Evolutionary conservation across 1,284 basidiomycete genomes (phyloP).

Genomic region (Ustanciosporium gigantosporum): DNA sequence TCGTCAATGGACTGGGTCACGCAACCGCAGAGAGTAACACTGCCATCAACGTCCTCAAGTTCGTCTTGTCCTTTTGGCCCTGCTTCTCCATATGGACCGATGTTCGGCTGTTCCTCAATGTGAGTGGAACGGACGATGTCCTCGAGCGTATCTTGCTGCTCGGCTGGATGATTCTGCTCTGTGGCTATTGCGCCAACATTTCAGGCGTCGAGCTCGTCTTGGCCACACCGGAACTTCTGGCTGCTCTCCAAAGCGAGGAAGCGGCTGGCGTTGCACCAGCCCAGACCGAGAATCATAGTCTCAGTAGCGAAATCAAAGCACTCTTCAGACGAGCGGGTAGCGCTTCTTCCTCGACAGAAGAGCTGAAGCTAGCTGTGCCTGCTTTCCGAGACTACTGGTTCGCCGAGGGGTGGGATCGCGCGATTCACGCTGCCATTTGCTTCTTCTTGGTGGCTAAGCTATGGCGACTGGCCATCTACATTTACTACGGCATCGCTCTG

Average conservation of each 20-base stretch:
- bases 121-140: slow-evolving; percentile 58
- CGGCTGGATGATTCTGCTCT: slow-evolving; percentile 55
- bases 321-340: slow-evolving; percentile 10
- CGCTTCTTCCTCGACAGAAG: neutral
- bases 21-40: slow-evolving; percentile 48
- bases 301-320: slow-evolving; percentile 5
- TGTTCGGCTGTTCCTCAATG: slow-evolving; percentile 52
- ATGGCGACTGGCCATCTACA: slow-evolving; percentile 33
- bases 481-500: slow-evolving; percentile 51
- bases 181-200: slow-evolving; percentile 57
- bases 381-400: slow-evolving; percentile 48
- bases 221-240: slow-evolving; percentile 25
- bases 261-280: slow-evolving; percentile 6
- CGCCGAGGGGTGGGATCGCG: slow-evolving; percentile 30
- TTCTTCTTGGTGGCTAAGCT: slow-evolving; percentile 56
- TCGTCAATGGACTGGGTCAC: slow-evolving; percentile 49
- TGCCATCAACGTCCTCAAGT: slow-evolving; percentile 56
- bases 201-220: slow-evolving; percentile 35
- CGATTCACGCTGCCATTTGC: slow-evolving; percentile 42
- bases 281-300: slow-evolving; percentile 3
- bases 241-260: slow-evolving; percentile 4
- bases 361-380: slow-evolving; percentile 8
- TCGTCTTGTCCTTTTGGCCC: slow-evolving; percentile 57
- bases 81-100: slow-evolving; percentile 56
- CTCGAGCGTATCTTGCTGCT: slow-evolving; percentile 52